A percentile compares a stretch with the other conserved stretches of the same genome.
phyloP scores from a whole-genome alignment of 2,329 filamentous ascomycete species.

The Coniochaeta ligniaria region DNA sequence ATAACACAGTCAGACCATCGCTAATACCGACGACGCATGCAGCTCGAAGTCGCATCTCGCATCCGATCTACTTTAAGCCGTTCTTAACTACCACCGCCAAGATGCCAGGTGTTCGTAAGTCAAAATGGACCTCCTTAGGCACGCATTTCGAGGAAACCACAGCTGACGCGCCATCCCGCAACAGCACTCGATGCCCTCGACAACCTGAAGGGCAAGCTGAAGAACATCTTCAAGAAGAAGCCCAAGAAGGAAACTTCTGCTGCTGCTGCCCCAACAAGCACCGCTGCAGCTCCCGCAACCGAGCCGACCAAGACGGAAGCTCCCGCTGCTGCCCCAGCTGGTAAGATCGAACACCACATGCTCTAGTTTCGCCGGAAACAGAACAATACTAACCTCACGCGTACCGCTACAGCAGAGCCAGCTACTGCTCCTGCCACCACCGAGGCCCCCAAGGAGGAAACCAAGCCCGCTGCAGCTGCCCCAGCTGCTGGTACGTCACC shows the following conservation, averaged over 20 bases:
- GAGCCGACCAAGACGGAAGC: slow-evolving; percentile 28
- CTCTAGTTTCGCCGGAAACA: not conserved
- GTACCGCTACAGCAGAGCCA: slow-evolving; percentile 3
- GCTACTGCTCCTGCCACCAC: slow-evolving; percentile 9
- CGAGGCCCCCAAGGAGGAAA: slow-evolving; percentile 7
- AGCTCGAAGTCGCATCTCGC: not conserved
- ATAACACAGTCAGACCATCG: not conserved
- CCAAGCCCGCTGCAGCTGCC: slow-evolving; percentile 8
- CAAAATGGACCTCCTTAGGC: slow-evolving; percentile 26
- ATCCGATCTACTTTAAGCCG: not conserved
- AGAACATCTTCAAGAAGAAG: slow-evolving; percentile 41
- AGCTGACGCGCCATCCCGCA: not conserved
- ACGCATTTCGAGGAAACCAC: not conserved
- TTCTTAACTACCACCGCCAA: not conserved
- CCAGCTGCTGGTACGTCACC: slow-evolving; percentile 6
- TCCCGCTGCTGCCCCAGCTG: slow-evolving; percentile 18
- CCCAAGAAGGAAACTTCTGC: slow-evolving; percentile 28
- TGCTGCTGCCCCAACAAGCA: slow-evolving; percentile 15
- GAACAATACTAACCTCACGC: not conserved
- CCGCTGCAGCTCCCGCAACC: slow-evolving; percentile 17
- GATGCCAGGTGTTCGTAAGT: slow-evolving; percentile 4
- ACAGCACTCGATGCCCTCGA: slow-evolving; percentile 42
- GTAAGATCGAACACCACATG: slow-evolving; percentile 12
- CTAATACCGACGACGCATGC: not conserved
- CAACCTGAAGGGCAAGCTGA: slow-evolving; percentile 50